A percentile compares a stretch with the other conserved stretches of the same genome.
phyloP scores from a whole-genome alignment of 139 green algal genomes.

The Auxenochlorella pyrenoidosa region DNA sequence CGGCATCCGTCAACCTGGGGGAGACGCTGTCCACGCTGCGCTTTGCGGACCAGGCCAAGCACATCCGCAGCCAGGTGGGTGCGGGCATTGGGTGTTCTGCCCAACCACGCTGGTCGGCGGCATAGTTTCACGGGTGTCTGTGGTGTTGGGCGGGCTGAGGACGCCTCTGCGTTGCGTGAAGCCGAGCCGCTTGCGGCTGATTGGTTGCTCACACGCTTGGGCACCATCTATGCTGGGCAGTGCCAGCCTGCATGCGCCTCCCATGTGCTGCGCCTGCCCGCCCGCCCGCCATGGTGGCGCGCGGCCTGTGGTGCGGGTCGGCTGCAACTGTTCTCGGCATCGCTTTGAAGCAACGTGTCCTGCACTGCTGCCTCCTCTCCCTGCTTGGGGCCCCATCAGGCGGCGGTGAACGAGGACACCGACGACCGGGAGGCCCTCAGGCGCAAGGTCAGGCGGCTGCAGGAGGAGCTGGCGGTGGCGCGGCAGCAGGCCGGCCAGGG shows the following conservation, averaged over 20 bases:
- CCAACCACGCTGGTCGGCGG: too few species aligned
- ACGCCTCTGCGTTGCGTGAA: too few species aligned
- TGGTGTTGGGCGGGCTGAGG: too few species aligned
- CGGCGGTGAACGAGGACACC: constrained; percentile 76
- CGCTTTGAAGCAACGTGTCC: background rate
- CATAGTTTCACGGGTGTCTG: too few species aligned
- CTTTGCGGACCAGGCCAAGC: constrained; percentile 91
- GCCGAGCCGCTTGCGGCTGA: too few species aligned
- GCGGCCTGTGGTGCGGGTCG: too few species aligned
- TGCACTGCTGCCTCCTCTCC: background rate
- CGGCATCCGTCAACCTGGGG: constrained; percentile 55
- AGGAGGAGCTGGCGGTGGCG: constrained; percentile 43
- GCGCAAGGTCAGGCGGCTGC: constrained; percentile 67
- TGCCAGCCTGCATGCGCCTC: too few species aligned
- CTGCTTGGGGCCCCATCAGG: constrained; percentile 30
- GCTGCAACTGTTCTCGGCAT: too few species aligned
- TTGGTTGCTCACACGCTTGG: too few species aligned
- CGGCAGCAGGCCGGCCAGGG: background rate
- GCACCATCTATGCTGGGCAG: too few species aligned
- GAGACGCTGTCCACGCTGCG: constrained; percentile 94
- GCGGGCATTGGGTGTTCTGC: background rate
- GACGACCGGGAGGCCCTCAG: constrained; percentile 63
- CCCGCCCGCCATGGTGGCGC: too few species aligned
- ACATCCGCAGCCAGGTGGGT: constrained; percentile 86
- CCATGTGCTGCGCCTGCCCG: too few species aligned